Evolutionary conservation across 495 filamentous ascomycete genomes (phyloP), one percentile per base, ranked within the genome.

Genomic region (Monascus purpureus): DNA sequence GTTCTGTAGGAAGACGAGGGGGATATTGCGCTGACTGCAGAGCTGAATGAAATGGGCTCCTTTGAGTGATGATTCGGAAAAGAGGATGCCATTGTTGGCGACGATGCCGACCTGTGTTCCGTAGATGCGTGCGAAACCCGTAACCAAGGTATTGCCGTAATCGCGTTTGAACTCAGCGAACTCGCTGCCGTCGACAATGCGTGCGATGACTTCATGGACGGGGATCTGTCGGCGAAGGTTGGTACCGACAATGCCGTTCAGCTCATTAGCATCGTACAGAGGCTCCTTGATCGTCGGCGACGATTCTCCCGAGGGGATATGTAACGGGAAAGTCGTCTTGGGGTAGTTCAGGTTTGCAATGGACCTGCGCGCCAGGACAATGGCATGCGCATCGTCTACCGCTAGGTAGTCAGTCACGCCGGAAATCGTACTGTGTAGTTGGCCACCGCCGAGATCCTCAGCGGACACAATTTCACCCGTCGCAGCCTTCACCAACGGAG

Each of bases 41-140:
- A 97, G 75, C 54, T 97, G 82, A 49, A 96, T 93, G 58, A 97
- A 97, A 56, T 97, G 90, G 3, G 90, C 86, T 8, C 90, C 90
- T 55, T 97, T 97, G 29, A 94, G 70, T 2, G 83, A 75, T 11
- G 80, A 82, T 42, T 81, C 74, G 23, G 82, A 88, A 68, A 95
- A 94, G n/a, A 97, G 66, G 42, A 96, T 93, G 31, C 92, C 92
- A 47, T 96, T 93, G 65, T 96, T 96, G 31, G 87, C 90, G 4
- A 97, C 62, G 39, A 97, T 94, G 30, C 90, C 90, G 12, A 97
- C 82, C 25, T 74, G 82, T 35, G 93, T 80, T 18, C 85, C 83
- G 54, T 94, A 81, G 47, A 96, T 95, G 37, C 63, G 65, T 1
- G 82, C 87, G 50, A 96, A 97, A 16, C 90, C 88, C 0, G 90